Percentiles rank a stretch among this genome's conserved stretches.
Conservation (phyloP, 495 filamentous ascomycete genomes). For the Darksidea phi region DNA sequence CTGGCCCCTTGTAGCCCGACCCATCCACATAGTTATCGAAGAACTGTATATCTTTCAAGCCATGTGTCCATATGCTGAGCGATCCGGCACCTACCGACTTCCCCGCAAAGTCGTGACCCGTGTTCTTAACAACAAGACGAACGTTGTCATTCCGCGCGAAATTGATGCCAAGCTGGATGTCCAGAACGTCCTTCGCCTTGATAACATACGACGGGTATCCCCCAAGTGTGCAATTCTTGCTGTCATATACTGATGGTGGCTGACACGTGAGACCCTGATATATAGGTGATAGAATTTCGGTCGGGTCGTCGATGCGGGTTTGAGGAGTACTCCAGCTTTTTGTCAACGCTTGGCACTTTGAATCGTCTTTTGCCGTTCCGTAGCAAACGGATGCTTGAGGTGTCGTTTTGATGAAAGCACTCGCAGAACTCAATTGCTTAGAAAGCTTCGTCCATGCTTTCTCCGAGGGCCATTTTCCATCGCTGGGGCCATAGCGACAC, state of each 20-base stretch:
- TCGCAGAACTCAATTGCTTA: constrained; percentile 19
- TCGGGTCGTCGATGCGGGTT: constrained; percentile 31
- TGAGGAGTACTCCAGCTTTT: constrained; percentile 24
- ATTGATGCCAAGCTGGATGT: constrained; percentile 61
- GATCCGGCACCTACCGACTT: constrained; percentile 24
- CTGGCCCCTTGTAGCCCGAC: constrained; percentile 28
- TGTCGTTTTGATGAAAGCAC: constrained; percentile 19
- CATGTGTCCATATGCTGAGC: constrained; percentile 34
- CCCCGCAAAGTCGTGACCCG: constrained; percentile 53
- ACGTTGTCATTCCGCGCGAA: constrained; percentile 62
- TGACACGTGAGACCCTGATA: constrained; percentile 29
- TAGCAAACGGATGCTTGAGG: constrained; percentile 33
- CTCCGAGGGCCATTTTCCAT: constrained; percentile 28
- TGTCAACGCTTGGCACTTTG: constrained; percentile 25
- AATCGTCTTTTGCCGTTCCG: constrained; percentile 13
- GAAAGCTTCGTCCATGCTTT: constrained; percentile 26
- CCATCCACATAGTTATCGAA: constrained; percentile 26
- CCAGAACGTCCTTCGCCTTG: constrained; percentile 54
- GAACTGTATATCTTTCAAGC: constrained; percentile 30
- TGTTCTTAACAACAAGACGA: constrained; percentile 66
- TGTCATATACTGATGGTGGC: constrained; percentile 22
- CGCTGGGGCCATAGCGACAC: constrained; percentile 20
- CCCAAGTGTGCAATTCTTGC: constrained; percentile 52
- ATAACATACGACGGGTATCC: constrained; percentile 62
- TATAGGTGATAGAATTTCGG: constrained; percentile 26